Base-by-base conservation (phyloP, 2,329 filamentous ascomycete genomes). In the Ceratocystis colombiana region DNA sequence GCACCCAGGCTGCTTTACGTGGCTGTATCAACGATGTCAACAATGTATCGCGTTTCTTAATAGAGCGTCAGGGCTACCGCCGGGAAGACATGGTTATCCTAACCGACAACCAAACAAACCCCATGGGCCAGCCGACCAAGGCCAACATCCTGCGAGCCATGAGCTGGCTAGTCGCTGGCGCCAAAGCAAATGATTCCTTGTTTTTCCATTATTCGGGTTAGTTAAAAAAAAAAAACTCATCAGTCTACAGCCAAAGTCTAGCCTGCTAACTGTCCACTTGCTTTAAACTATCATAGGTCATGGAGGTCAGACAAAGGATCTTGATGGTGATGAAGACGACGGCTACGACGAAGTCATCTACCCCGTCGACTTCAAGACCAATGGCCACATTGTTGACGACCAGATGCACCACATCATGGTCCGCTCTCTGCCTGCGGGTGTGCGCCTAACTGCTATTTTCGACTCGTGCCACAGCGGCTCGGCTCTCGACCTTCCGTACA, bases 351-450 rank as follows among this genome's bases (percentile, higher is more conserved):
- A 83, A 71, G 81, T 82, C 17, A 82, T 83, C 67, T 83, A 82
- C 70, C 81, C 81, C 0, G 80, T 82, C 10, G 81, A 83, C 70
- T 83, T 82, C 76, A 76, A 80, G 33, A 73, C 71, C 2, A 76
- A 77, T 25, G 80, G 81, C 6, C 80, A 83, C 71, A 82, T 83
- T 68, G 80, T 82, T 44, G 81, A 83, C 69, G 81, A 83, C 70
- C 80, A 83, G 70, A 82, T 83, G 79, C 81, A 85, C 72, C 76
- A 79, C 66, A 84, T 85, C 71, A 82, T 85, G 80, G 87, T 90
- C 50, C 75, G 76, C 44, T 75, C 83, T 10, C 78, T 90, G 5
- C 80, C 82, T 70, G 82, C 86, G 8, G 88, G 87, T 71, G 87
- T 89, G 61, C 83, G 87, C 82, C 73, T 82, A 33, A 83, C 81